Percentiles rank a stretch among this genome's conserved stretches.
phyloP scores from a whole-genome alignment of 2,329 filamentous ascomycete genomes.

The Neophaeococcomyces aloes region DNA sequence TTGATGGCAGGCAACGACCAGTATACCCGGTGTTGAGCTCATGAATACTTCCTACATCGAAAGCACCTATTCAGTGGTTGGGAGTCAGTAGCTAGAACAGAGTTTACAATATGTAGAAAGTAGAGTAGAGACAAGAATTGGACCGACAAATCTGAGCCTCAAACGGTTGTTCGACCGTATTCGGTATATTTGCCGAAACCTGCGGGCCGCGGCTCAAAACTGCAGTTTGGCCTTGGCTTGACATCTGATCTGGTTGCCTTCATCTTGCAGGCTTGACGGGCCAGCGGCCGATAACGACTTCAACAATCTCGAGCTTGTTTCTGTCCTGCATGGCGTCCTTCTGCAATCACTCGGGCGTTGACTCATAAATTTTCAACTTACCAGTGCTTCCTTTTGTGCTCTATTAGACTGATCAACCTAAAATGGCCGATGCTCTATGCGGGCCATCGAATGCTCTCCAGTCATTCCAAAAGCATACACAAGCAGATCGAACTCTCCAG shows the following conservation, averaged over 20 bases:
- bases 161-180: neutral
- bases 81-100: too few relatives aligned
- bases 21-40: neutral
- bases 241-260: too few relatives aligned
- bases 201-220: neutral
- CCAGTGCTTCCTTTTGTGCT: neutral
- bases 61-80: too few relatives aligned
- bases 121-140: too few relatives aligned
- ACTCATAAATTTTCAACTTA: neutral
- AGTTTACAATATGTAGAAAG: too few relatives aligned
- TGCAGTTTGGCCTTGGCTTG: neutral
- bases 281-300: neutral
- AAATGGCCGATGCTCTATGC: constrained; percentile 59
- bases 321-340: neutral
- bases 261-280: constrained; percentile 1
- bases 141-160: neutral
- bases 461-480: constrained; percentile 59
- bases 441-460: constrained; percentile 67
- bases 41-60: too few relatives aligned
- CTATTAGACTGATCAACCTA: constrained; percentile 16
- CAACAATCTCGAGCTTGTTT: neutral
- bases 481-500: constrained; percentile 59
- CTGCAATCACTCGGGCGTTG: neutral
- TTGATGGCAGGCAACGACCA: constrained; percentile 3
- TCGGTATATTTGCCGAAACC: too few relatives aligned